Conservation (phyloP, 805 yeast genomes). For the Starmerella ratchasimensis region DNA sequence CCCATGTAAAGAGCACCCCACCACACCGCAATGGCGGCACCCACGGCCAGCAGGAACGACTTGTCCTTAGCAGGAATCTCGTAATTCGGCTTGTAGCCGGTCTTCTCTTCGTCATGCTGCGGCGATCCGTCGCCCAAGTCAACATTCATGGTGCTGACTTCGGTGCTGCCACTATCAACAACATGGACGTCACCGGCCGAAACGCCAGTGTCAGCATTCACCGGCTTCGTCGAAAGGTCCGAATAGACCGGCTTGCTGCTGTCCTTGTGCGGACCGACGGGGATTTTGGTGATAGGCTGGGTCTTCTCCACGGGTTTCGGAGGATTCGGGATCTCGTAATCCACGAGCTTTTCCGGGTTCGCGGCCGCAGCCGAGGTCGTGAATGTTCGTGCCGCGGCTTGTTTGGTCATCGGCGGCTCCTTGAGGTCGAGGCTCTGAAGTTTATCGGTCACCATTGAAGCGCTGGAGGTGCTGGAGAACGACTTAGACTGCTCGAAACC, state of each 20-base stretch:
- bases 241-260: slow-evolving; percentile 11
- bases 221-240: slow-evolving; percentile 1
- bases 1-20: slow-evolving; percentile 21
- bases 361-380: slow-evolving; percentile 11
- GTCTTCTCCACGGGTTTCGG: slow-evolving; percentile 25
- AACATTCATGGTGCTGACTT: slow-evolving; percentile 22
- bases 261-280: slow-evolving; percentile 22
- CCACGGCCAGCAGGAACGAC: slow-evolving; percentile 23
- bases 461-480: slow-evolving; percentile 9
- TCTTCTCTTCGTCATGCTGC: slow-evolving; percentile 9
- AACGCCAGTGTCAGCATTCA: slow-evolving; percentile 14
- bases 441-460: slow-evolving; percentile 2
- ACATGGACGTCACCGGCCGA: slow-evolving; percentile 21
- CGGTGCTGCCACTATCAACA: slow-evolving; percentile 12
- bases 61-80: slow-evolving; percentile 24
- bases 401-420: neutral
- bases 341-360: slow-evolving; percentile 3
- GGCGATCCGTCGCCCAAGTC: slow-evolving; percentile 18
- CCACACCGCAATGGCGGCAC: slow-evolving; percentile 27
- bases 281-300: slow-evolving; percentile 22
- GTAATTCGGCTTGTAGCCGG: slow-evolving; percentile 9
- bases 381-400: slow-evolving; percentile 1
- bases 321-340: slow-evolving; percentile 14
- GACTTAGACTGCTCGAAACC: slow-evolving; percentile 19
- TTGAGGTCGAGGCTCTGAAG: neutral